Conservation (phyloP, 352 stramenopile genomes). For the Phytophthora lateralis region DNA sequence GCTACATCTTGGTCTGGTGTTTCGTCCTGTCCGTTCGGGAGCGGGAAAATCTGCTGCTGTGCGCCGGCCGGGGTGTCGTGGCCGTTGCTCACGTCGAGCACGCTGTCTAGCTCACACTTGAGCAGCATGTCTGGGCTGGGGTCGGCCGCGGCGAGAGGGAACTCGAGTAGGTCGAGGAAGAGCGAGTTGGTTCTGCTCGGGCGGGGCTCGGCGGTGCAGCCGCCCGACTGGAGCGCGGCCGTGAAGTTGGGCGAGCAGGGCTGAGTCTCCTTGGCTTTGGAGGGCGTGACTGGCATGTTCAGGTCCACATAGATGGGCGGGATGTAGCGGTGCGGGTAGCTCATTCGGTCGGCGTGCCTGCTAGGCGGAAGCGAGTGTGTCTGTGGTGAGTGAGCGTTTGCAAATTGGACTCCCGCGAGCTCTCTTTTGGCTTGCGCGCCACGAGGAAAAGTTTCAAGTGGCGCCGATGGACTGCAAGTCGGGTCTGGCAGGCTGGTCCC, state of each 20-base stretch:
- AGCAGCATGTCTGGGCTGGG: conserved; percentile 33
- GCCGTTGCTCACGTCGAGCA: conserved; percentile 37
- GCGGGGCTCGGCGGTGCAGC: conserved; percentile 27
- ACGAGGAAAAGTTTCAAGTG: conserved; percentile 41
- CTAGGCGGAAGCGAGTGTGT: neutral
- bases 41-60: conserved; percentile 35
- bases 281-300: conserved; percentile 36
- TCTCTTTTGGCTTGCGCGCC: conserved; percentile 18
- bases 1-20: conserved; percentile 23
- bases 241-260: conserved; percentile 34
- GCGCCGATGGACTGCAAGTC: conserved; percentile 21
- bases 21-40: conserved; percentile 34
- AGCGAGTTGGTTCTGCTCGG: conserved; percentile 41
- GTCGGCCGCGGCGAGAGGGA: conserved; percentile 32
- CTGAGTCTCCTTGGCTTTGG: conserved; percentile 28
- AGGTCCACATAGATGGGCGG: conserved; percentile 49
- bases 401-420: neutral
- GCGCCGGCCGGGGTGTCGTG: conserved; percentile 30
- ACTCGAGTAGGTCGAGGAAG: conserved; percentile 40
- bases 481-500: conserved; percentile 14
- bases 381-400: conserved; percentile 6
- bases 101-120: conserved; percentile 45
- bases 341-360: conserved; percentile 30
- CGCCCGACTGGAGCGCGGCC: conserved; percentile 19
- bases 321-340: conserved; percentile 43